Percentiles rank a stretch among this genome's conserved stretches.
phyloP scores from a whole-genome alignment of 2,329 filamentous ascomycete species.

The Phoma herbarum region DNA sequence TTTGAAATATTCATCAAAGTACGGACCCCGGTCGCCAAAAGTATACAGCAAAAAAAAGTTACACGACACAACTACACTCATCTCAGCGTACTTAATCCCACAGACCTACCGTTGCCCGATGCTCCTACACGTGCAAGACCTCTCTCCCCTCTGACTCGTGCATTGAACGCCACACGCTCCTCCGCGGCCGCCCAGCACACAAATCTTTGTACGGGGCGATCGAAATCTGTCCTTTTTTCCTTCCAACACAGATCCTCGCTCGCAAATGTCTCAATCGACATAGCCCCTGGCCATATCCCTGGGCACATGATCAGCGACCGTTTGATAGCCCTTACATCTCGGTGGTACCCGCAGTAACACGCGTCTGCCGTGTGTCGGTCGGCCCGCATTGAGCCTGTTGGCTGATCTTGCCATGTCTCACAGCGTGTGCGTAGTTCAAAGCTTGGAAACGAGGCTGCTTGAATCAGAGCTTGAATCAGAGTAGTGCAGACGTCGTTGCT shows the following conservation, averaged over 20 bases:
- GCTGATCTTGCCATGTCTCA: constrained; percentile 3
- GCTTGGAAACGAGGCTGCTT: constrained; percentile 9
- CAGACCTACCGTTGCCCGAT: neutral
- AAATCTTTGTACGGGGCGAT: neutral
- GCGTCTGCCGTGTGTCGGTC: constrained; percentile 19
- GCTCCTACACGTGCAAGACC: neutral
- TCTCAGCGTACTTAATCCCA: neutral
- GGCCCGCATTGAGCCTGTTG: constrained; percentile 13
- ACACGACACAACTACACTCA: neutral
- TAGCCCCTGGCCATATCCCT: neutral
- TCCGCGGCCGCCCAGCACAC: constrained; percentile 1
- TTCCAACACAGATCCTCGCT: neutral
- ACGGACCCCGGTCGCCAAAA: neutral
- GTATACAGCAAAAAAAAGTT: neutral
- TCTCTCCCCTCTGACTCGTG: neutral
- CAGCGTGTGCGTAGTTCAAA: too few relatives aligned
- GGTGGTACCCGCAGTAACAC: constrained; percentile 20
- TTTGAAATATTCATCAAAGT: neutral
- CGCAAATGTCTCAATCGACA: neutral
- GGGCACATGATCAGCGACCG: constrained; percentile 5
- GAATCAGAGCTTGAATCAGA: constrained; percentile 5
- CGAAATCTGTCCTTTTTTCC: constrained; percentile 2
- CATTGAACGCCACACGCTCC: neutral
- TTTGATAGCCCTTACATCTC: constrained; percentile 15
- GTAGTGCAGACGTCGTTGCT: neutral